phyloP scores from a whole-genome alignment of 805 yeast genomes.

The Schwanniomyces vanrijiae region DNA sequence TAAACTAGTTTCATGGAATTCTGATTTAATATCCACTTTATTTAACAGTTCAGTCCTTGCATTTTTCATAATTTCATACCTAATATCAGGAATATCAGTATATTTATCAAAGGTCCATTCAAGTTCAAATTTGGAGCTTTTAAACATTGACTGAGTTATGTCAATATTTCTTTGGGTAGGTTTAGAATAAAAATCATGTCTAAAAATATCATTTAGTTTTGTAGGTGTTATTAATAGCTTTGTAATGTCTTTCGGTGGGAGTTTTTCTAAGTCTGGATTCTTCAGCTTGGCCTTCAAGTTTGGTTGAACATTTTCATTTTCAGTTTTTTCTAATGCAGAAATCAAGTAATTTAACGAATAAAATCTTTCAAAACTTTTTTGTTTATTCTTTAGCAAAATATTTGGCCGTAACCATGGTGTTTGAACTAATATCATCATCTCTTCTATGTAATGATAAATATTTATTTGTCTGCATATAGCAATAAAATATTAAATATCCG shows the following conservation, averaged over 20 bases:
- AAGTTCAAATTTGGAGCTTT: constrained; percentile 42
- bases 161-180: constrained; percentile 14
- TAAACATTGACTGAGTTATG: constrained; percentile 38
- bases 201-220: constrained; percentile 19
- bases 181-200: constrained; percentile 11
- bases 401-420: neutral
- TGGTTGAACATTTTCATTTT: neutral
- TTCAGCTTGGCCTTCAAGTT: neutral
- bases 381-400: neutral
- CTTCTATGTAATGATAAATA: neutral
- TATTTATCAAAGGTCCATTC: constrained; percentile 64
- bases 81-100: constrained; percentile 58
- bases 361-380: neutral
- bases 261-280: neutral
- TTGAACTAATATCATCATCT: neutral
- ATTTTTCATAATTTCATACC: constrained; percentile 21
- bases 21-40: constrained; percentile 24
- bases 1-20: constrained; percentile 16
- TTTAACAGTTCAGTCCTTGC: constrained; percentile 16
- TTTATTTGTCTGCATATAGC: neutral
- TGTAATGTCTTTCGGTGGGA: constrained; percentile 4
- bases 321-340: constrained; percentile 3
- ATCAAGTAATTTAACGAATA: constrained; percentile 9
- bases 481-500: neutral
- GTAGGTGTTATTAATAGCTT: constrained; percentile 21